Evolutionary conservation across 345 rosid species (phyloP), one percentile per base, ranked within the genome.

Genomic region (Isatis tinctoria): DNA sequence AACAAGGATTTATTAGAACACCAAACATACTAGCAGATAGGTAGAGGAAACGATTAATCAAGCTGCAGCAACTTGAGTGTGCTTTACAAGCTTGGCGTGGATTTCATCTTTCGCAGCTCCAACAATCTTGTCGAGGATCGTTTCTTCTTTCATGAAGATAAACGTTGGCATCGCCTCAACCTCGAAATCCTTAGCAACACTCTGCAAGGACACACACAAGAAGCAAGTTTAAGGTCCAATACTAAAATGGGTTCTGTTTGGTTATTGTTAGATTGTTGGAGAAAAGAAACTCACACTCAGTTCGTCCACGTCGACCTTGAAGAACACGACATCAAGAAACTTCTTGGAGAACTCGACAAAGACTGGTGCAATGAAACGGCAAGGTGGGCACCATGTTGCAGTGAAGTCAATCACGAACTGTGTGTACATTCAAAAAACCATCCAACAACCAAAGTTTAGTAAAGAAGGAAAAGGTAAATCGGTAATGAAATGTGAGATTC

Each of bases 141-240:
- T 77, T 20, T 86, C 96, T 12, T 79, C 90, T 41, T 82, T 90
- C 77, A 86, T 77, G 76, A 74, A 84, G 74, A 90, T 52, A 69
- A 90, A 88, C 8, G 91, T 88, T 2, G 93, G 93, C 91, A 90
- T 90, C 3, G 96, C 91, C 81, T 88, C 86, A 61, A 90, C 87
- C 0, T 76, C 79, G 75, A 83, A 88, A 0, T 88, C 91, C 28
- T 75, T 24, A 26, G 96, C 88, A 71, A 90, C 91, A 10, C 68
- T 16, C 96, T 90, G 82, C 81, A 27, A 75, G 37, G 51, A 17
- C 54, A 49, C 2, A 60, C 17, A 44, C 24, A 33, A 70, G 5
- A 56, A 2, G 8, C 41, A 61, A 56, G 0, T 52, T 27, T 28
- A 65, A 32, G 30, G 0, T 24, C 22, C 10, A n/a, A 1, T 6